A percentile compares a stretch with the other conserved stretches of the same genome.
phyloP scores from a whole-genome alignment of 139 green algal genomes.

The Chlorella ohadii region DNA sequence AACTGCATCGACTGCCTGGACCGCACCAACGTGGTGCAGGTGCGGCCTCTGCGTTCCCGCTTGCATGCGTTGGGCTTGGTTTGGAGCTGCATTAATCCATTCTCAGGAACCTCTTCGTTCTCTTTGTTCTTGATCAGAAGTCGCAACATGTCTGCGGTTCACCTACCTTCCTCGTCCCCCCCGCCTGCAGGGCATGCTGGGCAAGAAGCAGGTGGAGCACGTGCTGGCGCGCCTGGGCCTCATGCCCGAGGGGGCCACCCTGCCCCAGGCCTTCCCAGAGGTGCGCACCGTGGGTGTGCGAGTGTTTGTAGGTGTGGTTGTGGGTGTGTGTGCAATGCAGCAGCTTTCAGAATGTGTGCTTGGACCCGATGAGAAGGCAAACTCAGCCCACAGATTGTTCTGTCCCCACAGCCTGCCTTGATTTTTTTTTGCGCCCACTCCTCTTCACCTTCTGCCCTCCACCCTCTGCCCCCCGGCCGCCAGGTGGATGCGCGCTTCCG shows the following conservation, averaged over 20 bases:
- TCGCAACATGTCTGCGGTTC: background rate
- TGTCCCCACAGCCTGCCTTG: no score
- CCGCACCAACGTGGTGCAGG: constrained; percentile 85
- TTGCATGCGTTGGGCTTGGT: no score
- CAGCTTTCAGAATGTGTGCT: no score
- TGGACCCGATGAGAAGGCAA: no score
- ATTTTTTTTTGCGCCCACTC: no score
- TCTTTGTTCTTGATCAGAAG: no score
- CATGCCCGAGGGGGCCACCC: constrained; percentile 45
- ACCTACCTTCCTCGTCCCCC: background rate
- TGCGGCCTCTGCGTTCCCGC: background rate
- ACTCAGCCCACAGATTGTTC: no score
- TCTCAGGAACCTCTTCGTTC: no score
- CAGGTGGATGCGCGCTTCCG: constrained; percentile 81
- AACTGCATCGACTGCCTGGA: constrained; percentile 87
- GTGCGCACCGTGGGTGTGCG: background rate
- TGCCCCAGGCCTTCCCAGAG: constrained; percentile 59
- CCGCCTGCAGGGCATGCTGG: constrained; percentile 79
- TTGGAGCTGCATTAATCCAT: no score
- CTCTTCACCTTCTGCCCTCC: no score
- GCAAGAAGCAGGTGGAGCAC: constrained; percentile 63
- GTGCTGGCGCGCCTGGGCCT: constrained; percentile 70
- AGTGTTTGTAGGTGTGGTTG: background rate
- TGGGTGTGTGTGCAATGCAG: no score
- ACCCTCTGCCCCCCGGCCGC: background rate